Evolutionary conservation across 179 eudicot species (phyloP).

Genomic region (Vitellaria paradoxa): DNA sequence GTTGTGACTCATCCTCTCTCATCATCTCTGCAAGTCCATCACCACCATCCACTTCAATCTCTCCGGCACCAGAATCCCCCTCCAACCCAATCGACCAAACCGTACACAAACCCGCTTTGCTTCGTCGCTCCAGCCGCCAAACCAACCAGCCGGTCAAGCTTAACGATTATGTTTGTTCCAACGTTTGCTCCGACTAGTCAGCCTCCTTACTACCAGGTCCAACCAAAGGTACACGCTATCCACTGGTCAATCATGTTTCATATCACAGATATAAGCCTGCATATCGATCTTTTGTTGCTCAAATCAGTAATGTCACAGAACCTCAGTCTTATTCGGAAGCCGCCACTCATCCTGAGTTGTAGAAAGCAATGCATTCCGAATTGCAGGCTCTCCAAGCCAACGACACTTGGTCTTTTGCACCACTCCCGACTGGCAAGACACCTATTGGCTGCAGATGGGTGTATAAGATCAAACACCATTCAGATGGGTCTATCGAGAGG

Average conservation of each 20-base stretch:
- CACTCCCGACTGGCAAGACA: not conserved
- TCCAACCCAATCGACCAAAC: not conserved
- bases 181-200: not conserved
- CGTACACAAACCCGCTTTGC: not conserved
- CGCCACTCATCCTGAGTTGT: not conserved
- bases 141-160: not conserved
- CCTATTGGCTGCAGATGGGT: slow-evolving; percentile 4
- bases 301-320: not conserved
- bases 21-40: no score
- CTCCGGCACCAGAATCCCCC: no score
- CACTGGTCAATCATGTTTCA: slow-evolving; percentile 1
- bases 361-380: not conserved
- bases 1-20: no score
- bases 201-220: not conserved
- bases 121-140: not conserved
- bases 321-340: not conserved
- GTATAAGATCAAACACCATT: slow-evolving; percentile 6
- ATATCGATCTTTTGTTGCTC: not conserved
- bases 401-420: not conserved
- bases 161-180: not conserved
- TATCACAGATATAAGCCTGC: not conserved
- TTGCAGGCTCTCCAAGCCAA: slow-evolving; percentile 2
- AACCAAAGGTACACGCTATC: not conserved
- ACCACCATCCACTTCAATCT: no score
- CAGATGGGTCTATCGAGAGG: not conserved